These are phyloP conservation scores for Leishmania lainsoni DNA, from an alignment of 208 protist species.

Conservation along the genomic window DNA sequence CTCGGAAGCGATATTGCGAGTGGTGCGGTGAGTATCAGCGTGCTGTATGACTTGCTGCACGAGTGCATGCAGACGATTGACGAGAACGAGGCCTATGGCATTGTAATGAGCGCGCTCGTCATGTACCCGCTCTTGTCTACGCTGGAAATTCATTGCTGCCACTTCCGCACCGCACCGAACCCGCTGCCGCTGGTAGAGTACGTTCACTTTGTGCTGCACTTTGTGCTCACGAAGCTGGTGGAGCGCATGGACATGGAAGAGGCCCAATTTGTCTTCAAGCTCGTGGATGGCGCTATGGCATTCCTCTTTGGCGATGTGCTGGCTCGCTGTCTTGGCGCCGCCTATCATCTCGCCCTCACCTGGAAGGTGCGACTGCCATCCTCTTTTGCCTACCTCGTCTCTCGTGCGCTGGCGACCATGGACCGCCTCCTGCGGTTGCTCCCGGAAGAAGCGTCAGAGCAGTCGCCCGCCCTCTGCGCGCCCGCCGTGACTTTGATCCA, in stretches of 20 bases:
- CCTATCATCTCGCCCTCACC: constrained; percentile 47
- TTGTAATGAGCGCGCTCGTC: constrained; percentile 68
- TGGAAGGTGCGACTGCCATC: constrained; percentile 49
- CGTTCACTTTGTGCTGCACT: constrained; percentile 63
- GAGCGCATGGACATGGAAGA: constrained; percentile 44
- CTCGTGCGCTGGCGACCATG: constrained; percentile 36
- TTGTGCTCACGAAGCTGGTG: constrained; percentile 53
- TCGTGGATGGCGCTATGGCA: constrained; percentile 47
- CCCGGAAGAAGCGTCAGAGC: constrained; percentile 18
- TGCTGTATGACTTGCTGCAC: constrained; percentile 45
- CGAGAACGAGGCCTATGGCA: constrained; percentile 60
- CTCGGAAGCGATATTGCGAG: constrained; percentile 27
- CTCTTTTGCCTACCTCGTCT: constrained; percentile 46
- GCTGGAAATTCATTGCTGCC: constrained; percentile 17
- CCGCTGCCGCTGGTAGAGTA: constrained; percentile 46
- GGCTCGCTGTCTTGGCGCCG: constrained; percentile 49
- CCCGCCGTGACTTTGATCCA: constrained; percentile 34
- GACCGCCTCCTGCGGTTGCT: constrained; percentile 29
- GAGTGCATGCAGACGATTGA: constrained; percentile 78
- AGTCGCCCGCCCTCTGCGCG: constrained; percentile 19
- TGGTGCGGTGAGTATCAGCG: constrained; percentile 17
- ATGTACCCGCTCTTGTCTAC: constrained; percentile 60
- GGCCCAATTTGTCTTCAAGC: constrained; percentile 26
- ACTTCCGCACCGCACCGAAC: constrained; percentile 17
- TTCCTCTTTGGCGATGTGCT: constrained; percentile 77